Percentiles rank a stretch among this genome's conserved stretches.
Evolutionary conservation across 23 red algal species (phyloP).

Genomic region (Gracilaria domingensis): DNA sequence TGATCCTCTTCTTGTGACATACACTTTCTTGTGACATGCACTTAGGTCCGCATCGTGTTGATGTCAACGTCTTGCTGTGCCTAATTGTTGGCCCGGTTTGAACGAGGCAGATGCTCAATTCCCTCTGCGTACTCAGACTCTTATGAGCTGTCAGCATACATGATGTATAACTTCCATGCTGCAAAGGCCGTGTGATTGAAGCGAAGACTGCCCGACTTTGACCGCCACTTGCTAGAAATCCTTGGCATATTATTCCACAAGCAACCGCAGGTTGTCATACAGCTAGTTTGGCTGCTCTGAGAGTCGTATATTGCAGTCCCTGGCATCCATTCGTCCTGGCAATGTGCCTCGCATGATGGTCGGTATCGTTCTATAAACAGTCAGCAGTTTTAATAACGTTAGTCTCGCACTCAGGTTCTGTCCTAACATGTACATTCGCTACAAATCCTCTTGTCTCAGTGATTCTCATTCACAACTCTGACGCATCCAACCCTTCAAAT

Average conservation of each 20-base stretch:
- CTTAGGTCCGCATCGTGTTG: too few species aligned
- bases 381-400: constrained; percentile 46
- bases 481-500: constrained; percentile 45
- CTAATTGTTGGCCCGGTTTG: neutral
- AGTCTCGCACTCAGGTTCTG: neutral
- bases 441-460: neutral
- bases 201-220: neutral
- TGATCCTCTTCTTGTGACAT: neutral
- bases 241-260: neutral
- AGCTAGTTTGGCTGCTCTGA: too few species aligned
- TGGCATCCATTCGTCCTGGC: too few species aligned
- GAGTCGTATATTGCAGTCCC: too few species aligned
- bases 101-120: neutral
- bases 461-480: constrained; percentile 12
- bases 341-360: neutral
- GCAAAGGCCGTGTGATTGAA: neutral
- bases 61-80: neutral
- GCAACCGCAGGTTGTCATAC: neutral
- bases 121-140: too few species aligned
- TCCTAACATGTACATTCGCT: constrained; percentile 7
- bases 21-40: neutral
- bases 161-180: neutral
- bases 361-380: constrained; percentile 20
- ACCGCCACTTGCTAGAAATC: neutral
- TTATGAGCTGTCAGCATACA: too few species aligned